A percentile compares a stretch with the other conserved stretches of the same genome.
phyloP scores from a whole-genome alignment of 345 rosid species.

The Gossypium herbaceum region DNA sequence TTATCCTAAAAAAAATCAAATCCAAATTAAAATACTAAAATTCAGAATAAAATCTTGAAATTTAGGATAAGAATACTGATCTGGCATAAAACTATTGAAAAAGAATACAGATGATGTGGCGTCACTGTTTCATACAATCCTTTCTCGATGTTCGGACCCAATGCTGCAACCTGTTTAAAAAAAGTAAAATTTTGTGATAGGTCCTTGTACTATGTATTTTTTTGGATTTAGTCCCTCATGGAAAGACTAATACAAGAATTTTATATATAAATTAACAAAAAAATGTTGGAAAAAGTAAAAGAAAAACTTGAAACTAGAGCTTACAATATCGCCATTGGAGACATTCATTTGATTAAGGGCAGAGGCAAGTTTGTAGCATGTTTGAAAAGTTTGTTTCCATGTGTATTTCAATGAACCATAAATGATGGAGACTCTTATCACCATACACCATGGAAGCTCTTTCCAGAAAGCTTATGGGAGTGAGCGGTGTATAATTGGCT shows the following conservation, averaged over 20 bases:
- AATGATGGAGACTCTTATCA: background rate
- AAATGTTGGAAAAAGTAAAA: background rate
- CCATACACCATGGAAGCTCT: slow-evolving; percentile 5
- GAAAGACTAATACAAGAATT: no score
- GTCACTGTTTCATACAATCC: no score
- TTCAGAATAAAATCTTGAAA: no score
- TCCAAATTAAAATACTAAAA: no score
- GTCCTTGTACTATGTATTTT: no score
- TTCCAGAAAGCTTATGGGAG: background rate
- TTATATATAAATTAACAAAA: no score
- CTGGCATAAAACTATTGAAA: no score
- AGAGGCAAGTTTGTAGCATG: background rate
- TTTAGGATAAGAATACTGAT: no score
- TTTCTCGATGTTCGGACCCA: background rate
- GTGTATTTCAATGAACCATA: slow-evolving; percentile 3
- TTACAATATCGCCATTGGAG: background rate
- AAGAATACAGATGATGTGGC: no score
- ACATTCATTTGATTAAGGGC: background rate
- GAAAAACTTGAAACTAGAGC: background rate
- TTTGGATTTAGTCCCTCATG: no score
- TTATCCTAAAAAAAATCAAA: no score
- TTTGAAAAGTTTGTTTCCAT: background rate
- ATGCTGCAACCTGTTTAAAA: slow-evolving; percentile 1
- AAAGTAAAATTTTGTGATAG: background rate
- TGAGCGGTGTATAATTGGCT: background rate